Evolutionary conservation across 169 alveolate species (phyloP), one percentile per base, ranked within the genome.

Genomic region (Cryptosporidium xiaoi): DNA sequence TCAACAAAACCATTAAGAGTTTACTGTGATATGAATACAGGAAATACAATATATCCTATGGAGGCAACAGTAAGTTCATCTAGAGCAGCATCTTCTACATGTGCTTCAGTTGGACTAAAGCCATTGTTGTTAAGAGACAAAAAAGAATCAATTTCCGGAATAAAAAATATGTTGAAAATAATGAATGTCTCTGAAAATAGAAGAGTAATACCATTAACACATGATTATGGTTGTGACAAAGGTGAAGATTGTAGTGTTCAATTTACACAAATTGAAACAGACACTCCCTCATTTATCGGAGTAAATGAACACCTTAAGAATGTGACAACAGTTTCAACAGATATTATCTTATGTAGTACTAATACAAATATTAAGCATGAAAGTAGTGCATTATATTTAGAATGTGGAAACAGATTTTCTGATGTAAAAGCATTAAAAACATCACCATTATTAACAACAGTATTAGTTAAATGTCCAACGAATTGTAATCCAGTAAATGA

Each of bases 1-100:
- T 60, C 87, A 58, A 77, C 87, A 7, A 77, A 77, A 34, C 87
- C 87, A 13, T 46, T 77, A 55, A 77, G 87, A 60, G 87, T 77
- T 7, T 77, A 44, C 29, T 77, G 87, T 48, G 87, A 77, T 40
- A 77, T 77, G 87, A 62, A 77, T 15, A 77, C 87, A 27, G 87
- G 87, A 77, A 77, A 77, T 34, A 77, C 87, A 7, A 77, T 77
- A 16, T 77, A 77, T 34, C 87, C 87, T 46, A 48, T 77, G 44
- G 77, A 77, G 27, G 44, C 66, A 66, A 44, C 48, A 34, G 87
- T 56, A n/a, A 31, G 55, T 46, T 77, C 87, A 2, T 56, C 87
- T 13, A 77, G 87, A 62, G 69, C 87, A 31, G 87, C 64, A 24
- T 60, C 71, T 29, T 77, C 87, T 20, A 71, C 64, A 40, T 77